These are phyloP conservation scores for Tolypocladium cylindrosporum DNA, from an alignment of 2,329 filamentous ascomycete species.

Conservation along the genomic window DNA sequence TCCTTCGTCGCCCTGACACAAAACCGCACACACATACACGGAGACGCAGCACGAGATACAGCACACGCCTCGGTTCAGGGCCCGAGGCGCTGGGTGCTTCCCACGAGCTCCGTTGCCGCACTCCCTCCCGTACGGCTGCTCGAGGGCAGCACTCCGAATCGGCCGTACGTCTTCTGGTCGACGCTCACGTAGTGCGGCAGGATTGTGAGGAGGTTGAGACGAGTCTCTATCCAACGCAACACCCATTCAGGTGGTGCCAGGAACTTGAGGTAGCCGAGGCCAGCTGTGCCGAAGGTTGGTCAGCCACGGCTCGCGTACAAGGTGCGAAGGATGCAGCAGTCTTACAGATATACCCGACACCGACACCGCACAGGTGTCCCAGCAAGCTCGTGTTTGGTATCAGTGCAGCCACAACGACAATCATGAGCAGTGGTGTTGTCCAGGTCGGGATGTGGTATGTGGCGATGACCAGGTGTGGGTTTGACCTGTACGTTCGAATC, in stretches of 20 bases:
- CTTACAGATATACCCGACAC: slow-evolving; percentile 78
- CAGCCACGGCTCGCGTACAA: not conserved
- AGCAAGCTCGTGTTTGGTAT: slow-evolving; percentile 74
- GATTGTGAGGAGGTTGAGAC: slow-evolving; percentile 73
- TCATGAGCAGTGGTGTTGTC: slow-evolving; percentile 73
- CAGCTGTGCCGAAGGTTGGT: slow-evolving; percentile 40
- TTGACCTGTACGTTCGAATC: slow-evolving; percentile 71
- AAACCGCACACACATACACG: not conserved
- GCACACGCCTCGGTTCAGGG: slow-evolving; percentile 34
- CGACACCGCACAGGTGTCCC: slow-evolving; percentile 77
- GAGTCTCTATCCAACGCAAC: slow-evolving; percentile 79
- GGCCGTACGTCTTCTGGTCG: slow-evolving; percentile 90
- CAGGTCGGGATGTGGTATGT: slow-evolving; percentile 74
- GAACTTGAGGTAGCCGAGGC: slow-evolving; percentile 79
- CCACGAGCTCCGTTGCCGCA: slow-evolving; percentile 49
- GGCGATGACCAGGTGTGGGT: slow-evolving; percentile 63
- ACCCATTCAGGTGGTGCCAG: slow-evolving; percentile 83
- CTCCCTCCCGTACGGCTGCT: slow-evolving; percentile 28
- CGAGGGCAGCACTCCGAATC: slow-evolving; percentile 78
- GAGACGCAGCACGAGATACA: not conserved
- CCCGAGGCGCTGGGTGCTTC: slow-evolving; percentile 56
- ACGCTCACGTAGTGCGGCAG: slow-evolving; percentile 89
- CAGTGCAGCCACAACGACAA: slow-evolving; percentile 65
- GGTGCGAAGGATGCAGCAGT: slow-evolving; percentile 6
- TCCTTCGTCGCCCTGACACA: not conserved